Conservation (phyloP, 2,329 filamentous ascomycete genomes). For the Colletotrichum agaves region DNA sequence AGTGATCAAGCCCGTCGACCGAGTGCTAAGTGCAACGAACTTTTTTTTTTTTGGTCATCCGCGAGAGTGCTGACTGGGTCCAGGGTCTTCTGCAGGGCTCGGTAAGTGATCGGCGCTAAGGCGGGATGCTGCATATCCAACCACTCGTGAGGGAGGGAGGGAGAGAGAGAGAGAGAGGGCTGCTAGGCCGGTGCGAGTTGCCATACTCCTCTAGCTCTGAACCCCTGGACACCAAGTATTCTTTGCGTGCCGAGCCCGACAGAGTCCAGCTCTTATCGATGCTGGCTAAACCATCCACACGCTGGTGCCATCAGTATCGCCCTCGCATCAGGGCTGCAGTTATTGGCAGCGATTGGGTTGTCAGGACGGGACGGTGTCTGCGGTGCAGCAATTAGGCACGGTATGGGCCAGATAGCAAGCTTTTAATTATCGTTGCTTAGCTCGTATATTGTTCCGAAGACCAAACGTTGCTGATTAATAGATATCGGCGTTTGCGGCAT, state of each 20-base stretch:
- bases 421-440: neutral
- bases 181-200: conserved; percentile 11
- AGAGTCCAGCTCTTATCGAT: too few relatives aligned
- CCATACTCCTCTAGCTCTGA: too few relatives aligned
- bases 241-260: too few relatives aligned
- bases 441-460: neutral
- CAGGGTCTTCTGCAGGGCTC: conserved; percentile 30
- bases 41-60: conserved; percentile 14
- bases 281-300: too few relatives aligned
- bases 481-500: neutral
- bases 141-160: conserved; percentile 12
- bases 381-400: neutral
- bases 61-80: conserved; percentile 9
- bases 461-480: neutral
- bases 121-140: conserved; percentile 19
- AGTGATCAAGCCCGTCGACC: neutral
- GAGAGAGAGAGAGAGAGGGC: neutral
- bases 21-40: neutral
- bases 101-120: conserved; percentile 26
- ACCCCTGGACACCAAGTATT: too few relatives aligned
- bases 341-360: neutral
- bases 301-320: too few relatives aligned
- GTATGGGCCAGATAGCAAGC: conserved; percentile 2
- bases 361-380: neutral
- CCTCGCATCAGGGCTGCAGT: conserved; percentile 9